Base-by-base conservation (phyloP, 2,329 filamentous ascomycete species). In the Nemania sp. region DNA sequence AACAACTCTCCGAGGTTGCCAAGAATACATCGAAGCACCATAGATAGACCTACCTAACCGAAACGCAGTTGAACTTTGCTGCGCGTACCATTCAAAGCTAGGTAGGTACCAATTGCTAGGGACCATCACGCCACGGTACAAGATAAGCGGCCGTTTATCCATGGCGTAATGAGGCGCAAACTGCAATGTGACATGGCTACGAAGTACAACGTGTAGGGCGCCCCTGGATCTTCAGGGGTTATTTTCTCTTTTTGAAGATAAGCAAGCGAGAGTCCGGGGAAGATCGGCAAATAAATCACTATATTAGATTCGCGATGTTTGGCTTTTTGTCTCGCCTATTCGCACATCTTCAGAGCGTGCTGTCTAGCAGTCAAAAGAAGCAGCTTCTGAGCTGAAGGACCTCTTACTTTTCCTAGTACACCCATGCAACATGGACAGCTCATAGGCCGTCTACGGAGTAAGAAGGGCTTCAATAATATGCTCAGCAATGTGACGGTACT, bases 201-300 rank as follows among this genome's bases (percentile, higher is more conserved):
- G 37, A 47, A n/a, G 32, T n/a, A n/a, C 15, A 32, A 54, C 21
- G 35, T 7, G 7, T 29, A 7, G 25, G 25, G 25, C 18, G 39
- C 43, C 40, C 51, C 55, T 51, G 40, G 59, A 62, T 62, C 35
- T 50, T 37, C 59, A 62, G 59, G 59, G 56, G 11, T 59, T 51
- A 39, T 43, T 47, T 55, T 21, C 59, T 51, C 34, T 47, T 51
- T 55, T 52, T 54, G 20, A 46, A 58, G n/a, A 25, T n/a, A 42
- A n/a, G 34, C 29, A 58, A 59, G 51, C 50, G 51, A 59, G 40
- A 43, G 51, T 59, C 56, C 55, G 56, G 55, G 55, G 55, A 55
- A 62, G 50, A 55, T 62, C 51, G 56, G 35, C 50, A 2, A 53
- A 61, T 29, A 20, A 32, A 47, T 13, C 35, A 34, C 34, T 17